Conservation (phyloP, 352 stramenopile genomes). For the Phytophthora tentaculata region DNA sequence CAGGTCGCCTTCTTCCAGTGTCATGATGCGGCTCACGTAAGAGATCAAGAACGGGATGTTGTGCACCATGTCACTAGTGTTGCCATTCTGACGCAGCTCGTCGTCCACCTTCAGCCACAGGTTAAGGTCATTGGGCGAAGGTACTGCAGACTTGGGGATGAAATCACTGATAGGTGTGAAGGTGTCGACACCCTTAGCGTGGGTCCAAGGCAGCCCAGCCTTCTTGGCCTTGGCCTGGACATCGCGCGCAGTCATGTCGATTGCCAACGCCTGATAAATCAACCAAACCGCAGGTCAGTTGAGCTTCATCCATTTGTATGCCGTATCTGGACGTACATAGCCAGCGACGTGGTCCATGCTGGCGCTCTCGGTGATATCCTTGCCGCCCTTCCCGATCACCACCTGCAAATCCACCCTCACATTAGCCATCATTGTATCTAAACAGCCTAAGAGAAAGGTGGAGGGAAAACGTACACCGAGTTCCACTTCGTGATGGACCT, state of each 20-base stretch:
- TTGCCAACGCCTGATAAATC: slow-evolving; percentile 53
- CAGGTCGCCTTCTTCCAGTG: slow-evolving; percentile 82
- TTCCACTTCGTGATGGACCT: slow-evolving; percentile 88
- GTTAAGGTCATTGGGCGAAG: slow-evolving; percentile 68
- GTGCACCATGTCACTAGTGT: slow-evolving; percentile 84
- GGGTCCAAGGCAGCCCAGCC: slow-evolving; percentile 73
- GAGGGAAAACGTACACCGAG: slow-evolving; percentile 61
- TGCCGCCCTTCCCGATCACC: slow-evolving; percentile 71
- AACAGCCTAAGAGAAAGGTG: neutral
- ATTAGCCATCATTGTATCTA: neutral
- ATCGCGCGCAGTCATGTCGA: slow-evolving; percentile 86
- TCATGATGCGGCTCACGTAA: slow-evolving; percentile 86
- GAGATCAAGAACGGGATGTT: slow-evolving; percentile 77
- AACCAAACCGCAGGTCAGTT: slow-evolving; percentile 1
- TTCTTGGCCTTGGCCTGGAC: slow-evolving; percentile 83
- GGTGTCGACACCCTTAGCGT: slow-evolving; percentile 79
- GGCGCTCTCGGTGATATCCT: slow-evolving; percentile 62
- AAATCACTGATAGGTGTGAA: slow-evolving; percentile 87
- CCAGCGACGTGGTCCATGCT: slow-evolving; percentile 77
- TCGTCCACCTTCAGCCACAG: slow-evolving; percentile 87
- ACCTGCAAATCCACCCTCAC: slow-evolving; percentile 35
- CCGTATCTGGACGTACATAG: slow-evolving; percentile 45
- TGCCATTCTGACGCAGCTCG: slow-evolving; percentile 74
- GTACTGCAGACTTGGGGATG: slow-evolving; percentile 70
- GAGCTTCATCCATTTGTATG: neutral